phyloP scores from a whole-genome alignment of 169 alveolate species.

The Plasmodium falciparum region DNA sequence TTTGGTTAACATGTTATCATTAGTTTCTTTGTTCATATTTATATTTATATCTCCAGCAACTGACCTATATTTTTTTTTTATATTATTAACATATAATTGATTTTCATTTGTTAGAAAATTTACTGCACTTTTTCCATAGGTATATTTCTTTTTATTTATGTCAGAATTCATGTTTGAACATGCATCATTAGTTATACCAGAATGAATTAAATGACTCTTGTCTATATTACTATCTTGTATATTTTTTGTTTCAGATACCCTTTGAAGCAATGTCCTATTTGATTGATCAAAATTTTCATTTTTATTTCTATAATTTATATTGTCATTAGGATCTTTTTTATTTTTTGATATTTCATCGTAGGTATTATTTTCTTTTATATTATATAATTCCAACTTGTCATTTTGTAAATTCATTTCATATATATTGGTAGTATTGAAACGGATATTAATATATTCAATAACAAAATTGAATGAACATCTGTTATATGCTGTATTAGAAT shows the following conservation, averaged over 20 bases:
- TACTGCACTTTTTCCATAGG: slow-evolving; percentile 11
- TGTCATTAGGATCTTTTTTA: not conserved
- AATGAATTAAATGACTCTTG: not conserved
- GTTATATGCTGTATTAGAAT: slow-evolving; percentile 69
- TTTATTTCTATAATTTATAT: not conserved
- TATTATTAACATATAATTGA: not conserved
- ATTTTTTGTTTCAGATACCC: too few species aligned
- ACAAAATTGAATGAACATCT: slow-evolving; percentile 75
- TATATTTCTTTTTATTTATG: slow-evolving; percentile 10
- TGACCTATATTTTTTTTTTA: not conserved
- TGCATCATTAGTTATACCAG: not conserved
- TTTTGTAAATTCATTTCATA: slow-evolving; percentile 29
- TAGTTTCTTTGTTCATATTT: too few species aligned
- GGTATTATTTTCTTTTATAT: slow-evolving; percentile 1
- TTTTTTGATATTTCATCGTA: not conserved
- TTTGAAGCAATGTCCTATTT: too few species aligned
- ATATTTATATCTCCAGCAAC: not conserved
- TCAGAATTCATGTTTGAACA: not conserved
- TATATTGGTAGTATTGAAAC: slow-evolving; percentile 33
- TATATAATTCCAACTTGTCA: not conserved
- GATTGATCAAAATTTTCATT: not conserved
- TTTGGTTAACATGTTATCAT: too few species aligned
- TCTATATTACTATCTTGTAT: not conserved
- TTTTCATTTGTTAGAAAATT: not conserved
- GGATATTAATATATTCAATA: slow-evolving; percentile 38